phyloP scores from a whole-genome alignment of 768 basidiomycete genomes.

The Lactarius indigo region DNA sequence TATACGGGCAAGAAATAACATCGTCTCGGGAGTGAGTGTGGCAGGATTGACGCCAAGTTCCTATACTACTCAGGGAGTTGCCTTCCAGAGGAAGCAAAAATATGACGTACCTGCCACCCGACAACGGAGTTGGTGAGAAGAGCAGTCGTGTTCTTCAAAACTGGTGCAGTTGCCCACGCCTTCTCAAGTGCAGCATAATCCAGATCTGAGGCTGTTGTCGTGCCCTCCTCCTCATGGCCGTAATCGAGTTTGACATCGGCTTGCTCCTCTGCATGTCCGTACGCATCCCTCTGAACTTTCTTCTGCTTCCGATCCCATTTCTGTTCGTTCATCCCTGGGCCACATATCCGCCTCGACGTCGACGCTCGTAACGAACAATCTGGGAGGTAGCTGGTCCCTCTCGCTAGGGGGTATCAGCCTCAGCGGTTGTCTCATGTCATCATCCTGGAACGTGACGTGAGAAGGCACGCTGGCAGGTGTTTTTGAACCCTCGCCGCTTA shows the following conservation, averaged over 20 bases:
- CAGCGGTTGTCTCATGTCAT: conserved; percentile 27
- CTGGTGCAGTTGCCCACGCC: conserved; percentile 29
- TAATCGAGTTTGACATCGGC: conserved; percentile 37
- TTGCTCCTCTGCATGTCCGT: conserved; percentile 19
- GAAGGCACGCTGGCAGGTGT: conserved; percentile 44
- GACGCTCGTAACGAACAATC: conserved; percentile 68
- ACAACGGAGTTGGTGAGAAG: conserved; percentile 29
- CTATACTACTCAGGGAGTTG: conserved; percentile 34
- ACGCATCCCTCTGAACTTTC: conserved; percentile 32
- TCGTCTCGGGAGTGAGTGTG: conserved; percentile 57
- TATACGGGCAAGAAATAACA: conserved; percentile 48
- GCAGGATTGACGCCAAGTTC: conserved; percentile 54
- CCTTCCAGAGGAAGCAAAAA: background rate
- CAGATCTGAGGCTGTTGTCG: background rate
- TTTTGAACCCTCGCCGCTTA: conserved; percentile 65
- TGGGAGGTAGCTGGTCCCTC: conserved; percentile 52
- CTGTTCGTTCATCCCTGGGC: conserved; percentile 26
- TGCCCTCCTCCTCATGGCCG: conserved; percentile 23
- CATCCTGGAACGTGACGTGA: conserved; percentile 53
- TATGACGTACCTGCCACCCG: conserved; percentile 35
- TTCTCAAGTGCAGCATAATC: conserved; percentile 29
- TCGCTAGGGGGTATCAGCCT: conserved; percentile 63
- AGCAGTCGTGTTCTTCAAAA: conserved; percentile 22
- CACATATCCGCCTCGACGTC: conserved; percentile 57
- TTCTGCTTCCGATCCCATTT: conserved; percentile 33